Base-by-base conservation (phyloP, 345 rosid species). In the Melaleuca alternifolia region DNA sequence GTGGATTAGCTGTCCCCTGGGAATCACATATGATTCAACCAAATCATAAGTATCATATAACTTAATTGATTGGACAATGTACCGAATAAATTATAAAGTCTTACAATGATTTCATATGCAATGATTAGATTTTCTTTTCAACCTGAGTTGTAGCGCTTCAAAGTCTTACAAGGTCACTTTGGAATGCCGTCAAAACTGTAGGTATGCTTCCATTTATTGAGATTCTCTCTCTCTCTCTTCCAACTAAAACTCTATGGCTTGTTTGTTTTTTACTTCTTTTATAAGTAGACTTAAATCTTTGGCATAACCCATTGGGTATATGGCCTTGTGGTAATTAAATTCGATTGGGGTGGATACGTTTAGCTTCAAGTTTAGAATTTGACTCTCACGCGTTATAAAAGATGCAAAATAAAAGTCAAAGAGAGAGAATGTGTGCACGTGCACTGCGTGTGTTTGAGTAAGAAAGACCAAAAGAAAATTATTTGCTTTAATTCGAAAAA, bases 61-160 rank as follows among this genome's bases (percentile, higher is more conserved):
- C 23, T 62, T 15, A 7, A 30, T 62, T 61, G 41, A 62, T 7
- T 62, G 1, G 11, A 30, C 44, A 62, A 15, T 1, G 6, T 7
- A 14, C 1, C 0, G 0, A n/a, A 62, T 0, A 0, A 14, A 3
- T 30, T 62, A 62, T 2, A 0, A 15, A 2, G 21, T 62, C 2
- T 30, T 15, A 7, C 11, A 62, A 62, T 62, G 11, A 62, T 3
- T 62, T 15, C 0, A 1, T 62, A 15, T 30, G 0, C 0, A 7
- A 0, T 62, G 1, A 62, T 0, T 0, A 0, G 0, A 0, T 7
- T 30, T 1, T 30, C 21, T 62, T 0, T 62, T 0, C 5, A 3
- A 62, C 3, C 0, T 30, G 2, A 62, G n/a, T 62, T 30, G 44
- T 15, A 62, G 76, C 0, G 1, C 41, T 28, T 30, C 44, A 28